A percentile compares a stretch with the other conserved stretches of the same genome.
Evolutionary conservation across 2,329 filamentous ascomycete species (phyloP).

Genomic region (Elsinoe ampelina): DNA sequence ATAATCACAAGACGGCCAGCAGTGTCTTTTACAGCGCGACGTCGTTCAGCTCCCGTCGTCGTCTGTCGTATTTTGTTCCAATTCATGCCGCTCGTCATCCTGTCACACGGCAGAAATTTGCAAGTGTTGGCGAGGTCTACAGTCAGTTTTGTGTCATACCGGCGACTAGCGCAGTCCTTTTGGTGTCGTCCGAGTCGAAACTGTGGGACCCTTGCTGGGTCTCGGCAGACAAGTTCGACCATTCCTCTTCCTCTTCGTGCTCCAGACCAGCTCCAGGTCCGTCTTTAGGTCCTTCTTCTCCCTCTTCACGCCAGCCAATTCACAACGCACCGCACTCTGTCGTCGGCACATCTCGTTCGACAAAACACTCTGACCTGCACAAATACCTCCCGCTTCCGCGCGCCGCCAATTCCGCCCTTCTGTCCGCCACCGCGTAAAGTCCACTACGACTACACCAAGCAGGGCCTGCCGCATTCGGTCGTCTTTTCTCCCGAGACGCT

Average conservation of each 20-base stretch:
- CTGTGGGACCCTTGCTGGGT: slow-evolving; percentile 8
- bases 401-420: background rate
- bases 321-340: background rate
- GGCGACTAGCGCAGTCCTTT: background rate
- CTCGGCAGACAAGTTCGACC: slow-evolving; percentile 7
- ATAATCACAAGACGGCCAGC: too few species aligned
- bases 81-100: too few species aligned
- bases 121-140: background rate
- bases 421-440: background rate
- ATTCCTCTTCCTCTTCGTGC: background rate
- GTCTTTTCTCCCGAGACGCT: background rate
- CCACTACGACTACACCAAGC: background rate
- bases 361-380: background rate
- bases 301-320: background rate
- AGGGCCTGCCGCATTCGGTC: background rate
- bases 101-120: background rate
- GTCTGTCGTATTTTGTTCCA: too few species aligned
- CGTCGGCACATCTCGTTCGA: background rate
- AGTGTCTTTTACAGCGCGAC: too few species aligned
- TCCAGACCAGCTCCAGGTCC: background rate
- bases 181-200: background rate
- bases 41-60: too few species aligned
- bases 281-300: background rate
- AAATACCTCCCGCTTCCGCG: background rate
- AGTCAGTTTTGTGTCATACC: slow-evolving; percentile 1